These are phyloP conservation scores for Lycium barbarum DNA, from an alignment of 257 asterid species.

Conservation along the genomic window DNA sequence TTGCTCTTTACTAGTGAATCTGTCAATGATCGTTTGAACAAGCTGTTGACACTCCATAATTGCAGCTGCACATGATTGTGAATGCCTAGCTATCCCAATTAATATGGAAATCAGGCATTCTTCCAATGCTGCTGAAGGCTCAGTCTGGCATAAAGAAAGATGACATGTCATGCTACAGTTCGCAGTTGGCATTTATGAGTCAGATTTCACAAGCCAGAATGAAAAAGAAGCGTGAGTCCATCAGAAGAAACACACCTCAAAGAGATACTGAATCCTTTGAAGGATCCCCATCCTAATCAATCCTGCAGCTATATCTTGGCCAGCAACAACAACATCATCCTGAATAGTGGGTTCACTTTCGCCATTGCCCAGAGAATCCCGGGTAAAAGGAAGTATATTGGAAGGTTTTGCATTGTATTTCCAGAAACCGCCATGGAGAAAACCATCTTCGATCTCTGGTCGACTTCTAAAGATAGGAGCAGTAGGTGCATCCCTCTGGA, in stretches of 20 bases:
- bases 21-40: constrained; percentile 72
- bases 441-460: constrained; percentile 76
- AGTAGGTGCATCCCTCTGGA: constrained; percentile 57
- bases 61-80: constrained; percentile 86
- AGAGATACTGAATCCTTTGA: constrained; percentile 73
- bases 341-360: constrained; percentile 80
- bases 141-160: constrained; percentile 57
- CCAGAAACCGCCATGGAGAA: constrained; percentile 97
- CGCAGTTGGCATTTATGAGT: constrained; percentile 1
- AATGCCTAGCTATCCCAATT: constrained; percentile 89
- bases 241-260: constrained; percentile 68
- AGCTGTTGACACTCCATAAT: constrained; percentile 70
- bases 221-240: constrained; percentile 32
- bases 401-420: constrained; percentile 89
- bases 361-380: constrained; percentile 48
- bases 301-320: constrained; percentile 95
- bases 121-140: constrained; percentile 71
- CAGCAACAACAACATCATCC: constrained; percentile 84
- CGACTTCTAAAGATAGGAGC: constrained; percentile 94
- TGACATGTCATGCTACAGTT: constrained; percentile 18
- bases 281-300: constrained; percentile 94
- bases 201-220: constrained; percentile 20
- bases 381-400: constrained; percentile 55
- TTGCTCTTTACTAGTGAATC: constrained; percentile 62
- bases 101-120: constrained; percentile 80